Conservation (phyloP, 2,329 filamentous ascomycete genomes). For the Colletotrichum destructivum region DNA sequence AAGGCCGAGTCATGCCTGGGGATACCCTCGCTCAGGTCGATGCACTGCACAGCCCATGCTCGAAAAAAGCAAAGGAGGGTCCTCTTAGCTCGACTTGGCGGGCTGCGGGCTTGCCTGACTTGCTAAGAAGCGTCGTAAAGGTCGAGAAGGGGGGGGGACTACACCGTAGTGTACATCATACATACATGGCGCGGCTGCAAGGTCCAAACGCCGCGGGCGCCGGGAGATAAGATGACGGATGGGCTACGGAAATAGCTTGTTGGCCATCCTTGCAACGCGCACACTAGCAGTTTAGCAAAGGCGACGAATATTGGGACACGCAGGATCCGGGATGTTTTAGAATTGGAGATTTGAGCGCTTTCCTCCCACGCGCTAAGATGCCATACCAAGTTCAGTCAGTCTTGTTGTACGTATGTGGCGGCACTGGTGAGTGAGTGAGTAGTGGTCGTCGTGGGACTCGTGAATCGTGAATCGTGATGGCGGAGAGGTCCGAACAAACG, state of each 20-base stretch:
- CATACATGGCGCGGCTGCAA: constrained; percentile 16
- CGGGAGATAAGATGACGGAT: constrained; percentile 24
- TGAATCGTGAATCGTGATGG: constrained; percentile 7
- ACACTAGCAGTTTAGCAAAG: too few species aligned
- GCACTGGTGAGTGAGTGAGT: too few species aligned
- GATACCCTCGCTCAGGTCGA: constrained; percentile 7
- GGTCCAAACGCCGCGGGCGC: not conserved
- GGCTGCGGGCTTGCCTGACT: constrained; percentile 9
- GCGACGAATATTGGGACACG: too few species aligned
- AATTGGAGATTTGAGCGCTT: not conserved
- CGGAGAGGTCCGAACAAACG: not conserved
- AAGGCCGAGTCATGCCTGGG: constrained; percentile 30
- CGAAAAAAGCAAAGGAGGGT: constrained; percentile 29
- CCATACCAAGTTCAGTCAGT: too few species aligned
- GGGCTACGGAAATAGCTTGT: not conserved
- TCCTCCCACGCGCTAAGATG: not conserved
- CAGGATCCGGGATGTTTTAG: not conserved
- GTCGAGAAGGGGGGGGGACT: not conserved
- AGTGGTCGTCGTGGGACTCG: not conserved
- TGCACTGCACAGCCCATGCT: constrained; percentile 1
- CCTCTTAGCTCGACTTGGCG: constrained; percentile 26
- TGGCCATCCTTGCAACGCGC: not conserved
- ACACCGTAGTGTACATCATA: not conserved
- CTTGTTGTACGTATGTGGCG: too few species aligned
- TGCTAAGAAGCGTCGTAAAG: constrained; percentile 27